Evolutionary conservation across 2,329 filamentous ascomycete species (phyloP), one percentile per base, ranked within the genome.

Genomic region (Colletotrichum lindemuthianum): DNA sequence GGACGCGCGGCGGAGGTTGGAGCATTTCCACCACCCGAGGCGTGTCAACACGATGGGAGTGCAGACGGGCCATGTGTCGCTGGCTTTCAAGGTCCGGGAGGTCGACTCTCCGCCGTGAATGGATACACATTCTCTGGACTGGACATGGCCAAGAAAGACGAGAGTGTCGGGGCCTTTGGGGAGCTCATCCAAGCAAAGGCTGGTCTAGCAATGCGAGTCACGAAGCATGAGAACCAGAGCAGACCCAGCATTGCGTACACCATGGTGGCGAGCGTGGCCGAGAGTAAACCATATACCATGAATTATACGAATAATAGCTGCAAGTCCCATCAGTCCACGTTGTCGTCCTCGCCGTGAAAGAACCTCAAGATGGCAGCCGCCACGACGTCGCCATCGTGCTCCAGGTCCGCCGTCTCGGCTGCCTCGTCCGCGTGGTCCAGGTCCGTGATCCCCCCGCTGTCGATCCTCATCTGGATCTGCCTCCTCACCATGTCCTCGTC

Each of bases 361-460:
- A 86, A 75, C 59, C 83, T 84, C 73, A 95, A 74, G 71, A 94
- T 92, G 0, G 88, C 88, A 66, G 83, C 81, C 3, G 86, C 87
- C 53, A 93, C 86, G 13, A 82, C 73, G n/a, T 90, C 75, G 0
- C 92, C 92, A 74, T 95, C 91, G 68, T 95, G 90, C 59, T 85
- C 81, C 60, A 87, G 80, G 34, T 82, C 79, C 13, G 88, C 88
- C 71, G 89, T 85, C 41, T 80, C 79, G 70, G 90, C 82, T 2
- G 87, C 90, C 69, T 88, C 85, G 60, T 87, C 79, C 45, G 84
- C 90, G 68, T 88, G 81, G 37, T 84, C 84, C 60, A 89, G 81
- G 58, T 86, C 82, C 69, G 92, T 87, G 8, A 93, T 82, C 0
- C 89, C 89, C 24, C 81, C 81, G 49, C 81, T 78, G 45, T 87